Evolutionary conservation across 1,139 yeast genomes (phyloP).

Genomic region (Zhuliangozyma parablackwelliae): DNA sequence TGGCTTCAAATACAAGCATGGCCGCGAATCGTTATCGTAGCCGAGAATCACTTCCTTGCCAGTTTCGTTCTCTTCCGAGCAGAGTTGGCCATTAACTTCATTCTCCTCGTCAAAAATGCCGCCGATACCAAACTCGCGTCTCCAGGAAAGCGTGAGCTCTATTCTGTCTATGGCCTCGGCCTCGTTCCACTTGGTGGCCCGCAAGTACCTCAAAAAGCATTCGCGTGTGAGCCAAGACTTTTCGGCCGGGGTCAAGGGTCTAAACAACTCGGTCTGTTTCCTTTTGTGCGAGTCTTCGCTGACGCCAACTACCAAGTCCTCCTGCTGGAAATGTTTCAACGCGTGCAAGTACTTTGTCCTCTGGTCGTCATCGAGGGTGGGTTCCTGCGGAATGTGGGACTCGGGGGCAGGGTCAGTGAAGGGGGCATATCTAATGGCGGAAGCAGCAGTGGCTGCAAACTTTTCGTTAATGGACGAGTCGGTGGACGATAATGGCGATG

Average conservation of each 20-base stretch:
- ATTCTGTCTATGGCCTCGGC: slow-evolving; percentile 39
- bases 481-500: slow-evolving; percentile 4
- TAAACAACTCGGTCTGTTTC: slow-evolving; percentile 16
- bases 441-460: neutral
- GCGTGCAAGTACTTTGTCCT: slow-evolving; percentile 54
- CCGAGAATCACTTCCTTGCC: slow-evolving; percentile 48
- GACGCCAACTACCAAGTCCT: slow-evolving; percentile 33
- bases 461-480: slow-evolving; percentile 1
- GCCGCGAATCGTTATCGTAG: slow-evolving; percentile 43
- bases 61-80: slow-evolving; percentile 38
- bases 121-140: slow-evolving; percentile 43
- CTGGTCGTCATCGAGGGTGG: slow-evolving; percentile 51
- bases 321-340: slow-evolving; percentile 51
- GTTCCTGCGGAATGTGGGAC: slow-evolving; percentile 49
- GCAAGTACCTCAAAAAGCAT: slow-evolving; percentile 42
- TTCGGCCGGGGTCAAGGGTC: slow-evolving; percentile 25
- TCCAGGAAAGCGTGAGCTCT: slow-evolving; percentile 43
- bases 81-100: slow-evolving; percentile 28
- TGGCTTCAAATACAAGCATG: slow-evolving; percentile 45
- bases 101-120: slow-evolving; percentile 30
- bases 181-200: slow-evolving; percentile 45
- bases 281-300: slow-evolving; percentile 38
- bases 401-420: slow-evolving; percentile 46
- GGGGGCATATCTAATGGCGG: slow-evolving; percentile 30
- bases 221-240: slow-evolving; percentile 47